Percentiles rank a stretch among this genome's conserved stretches.
Conservation (phyloP, 176 grass and related monocot species). For the Oryza rufipogon region DNA sequence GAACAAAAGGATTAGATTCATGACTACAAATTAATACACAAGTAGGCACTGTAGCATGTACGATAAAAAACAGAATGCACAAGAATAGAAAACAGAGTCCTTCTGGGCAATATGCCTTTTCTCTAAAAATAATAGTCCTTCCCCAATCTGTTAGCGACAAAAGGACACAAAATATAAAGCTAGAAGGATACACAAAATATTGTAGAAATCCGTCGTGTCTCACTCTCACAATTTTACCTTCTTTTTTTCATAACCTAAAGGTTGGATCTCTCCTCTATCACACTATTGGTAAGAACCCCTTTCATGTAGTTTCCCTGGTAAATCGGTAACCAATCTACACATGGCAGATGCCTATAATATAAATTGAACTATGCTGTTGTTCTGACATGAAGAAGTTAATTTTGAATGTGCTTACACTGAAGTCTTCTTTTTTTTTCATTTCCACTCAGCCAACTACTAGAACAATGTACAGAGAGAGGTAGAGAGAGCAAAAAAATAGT, state of each 20-base stretch:
- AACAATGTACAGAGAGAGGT: neutral
- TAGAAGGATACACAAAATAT: too few relatives aligned
- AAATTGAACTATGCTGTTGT: neutral
- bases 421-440: neutral
- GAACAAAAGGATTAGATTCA: too few relatives aligned
- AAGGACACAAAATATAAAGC: too few relatives aligned
- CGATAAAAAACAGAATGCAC: too few relatives aligned
- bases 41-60: too few relatives aligned
- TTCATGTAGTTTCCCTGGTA: neutral
- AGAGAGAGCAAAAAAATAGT: neutral
- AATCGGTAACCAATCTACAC: too few relatives aligned
- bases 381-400: neutral
- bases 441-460: neutral
- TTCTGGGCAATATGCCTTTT: too few relatives aligned
- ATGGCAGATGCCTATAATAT: too few relatives aligned
- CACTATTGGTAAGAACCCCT: neutral
- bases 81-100: too few relatives aligned
- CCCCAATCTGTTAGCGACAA: too few relatives aligned
- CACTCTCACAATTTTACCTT: neutral
- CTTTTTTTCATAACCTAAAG: neutral
- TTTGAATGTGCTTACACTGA: neutral
- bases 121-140: too few relatives aligned
- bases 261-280: neutral
- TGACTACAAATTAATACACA: too few relatives aligned
- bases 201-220: neutral